These are phyloP conservation scores for Trichoderma citrinoviride DNA, from an alignment of 2,329 filamentous ascomycete genomes.

Conservation along the genomic window DNA sequence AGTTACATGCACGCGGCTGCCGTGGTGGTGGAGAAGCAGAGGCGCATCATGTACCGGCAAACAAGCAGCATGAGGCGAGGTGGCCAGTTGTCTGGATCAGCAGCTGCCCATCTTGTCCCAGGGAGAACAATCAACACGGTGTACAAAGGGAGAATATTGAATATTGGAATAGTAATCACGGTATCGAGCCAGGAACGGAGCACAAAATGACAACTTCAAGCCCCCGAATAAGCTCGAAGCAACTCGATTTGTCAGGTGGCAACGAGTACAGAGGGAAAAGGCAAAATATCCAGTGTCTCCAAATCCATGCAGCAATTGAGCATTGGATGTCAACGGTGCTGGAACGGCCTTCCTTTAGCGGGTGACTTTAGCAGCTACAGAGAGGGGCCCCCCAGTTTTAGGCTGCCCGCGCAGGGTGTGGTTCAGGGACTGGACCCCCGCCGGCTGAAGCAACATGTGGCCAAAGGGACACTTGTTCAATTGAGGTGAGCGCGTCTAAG, in stretches of 20 bases:
- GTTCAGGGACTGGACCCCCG: slow-evolving; percentile 5
- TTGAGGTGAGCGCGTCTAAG: slow-evolving; percentile 38
- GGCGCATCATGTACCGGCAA: neutral
- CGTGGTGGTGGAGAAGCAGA: neutral
- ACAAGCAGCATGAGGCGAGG: neutral
- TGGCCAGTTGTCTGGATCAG: neutral
- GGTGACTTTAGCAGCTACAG: slow-evolving; percentile 12
- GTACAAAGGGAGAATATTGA: neutral
- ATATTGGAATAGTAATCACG: neutral
- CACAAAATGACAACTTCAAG: neutral
- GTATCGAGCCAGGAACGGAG: neutral
- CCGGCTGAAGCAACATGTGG: slow-evolving; percentile 21
- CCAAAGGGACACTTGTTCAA: slow-evolving; percentile 47
- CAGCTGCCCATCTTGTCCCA: neutral
- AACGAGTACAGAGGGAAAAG: neutral
- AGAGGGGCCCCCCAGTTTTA: slow-evolving; percentile 17
- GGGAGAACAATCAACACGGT: neutral
- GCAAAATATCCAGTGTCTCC: no score
- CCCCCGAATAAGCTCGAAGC: neutral
- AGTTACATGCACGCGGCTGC: slow-evolving; percentile 9
- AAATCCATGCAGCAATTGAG: neutral
- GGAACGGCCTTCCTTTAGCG: slow-evolving; percentile 10
- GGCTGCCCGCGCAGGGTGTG: slow-evolving; percentile 9
- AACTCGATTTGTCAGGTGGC: slow-evolving; percentile 16
- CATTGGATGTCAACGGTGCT: no score